Evolutionary conservation across 108 stramenopile genomes (phyloP).

Genomic region (Discostella pseudostelligera): DNA sequence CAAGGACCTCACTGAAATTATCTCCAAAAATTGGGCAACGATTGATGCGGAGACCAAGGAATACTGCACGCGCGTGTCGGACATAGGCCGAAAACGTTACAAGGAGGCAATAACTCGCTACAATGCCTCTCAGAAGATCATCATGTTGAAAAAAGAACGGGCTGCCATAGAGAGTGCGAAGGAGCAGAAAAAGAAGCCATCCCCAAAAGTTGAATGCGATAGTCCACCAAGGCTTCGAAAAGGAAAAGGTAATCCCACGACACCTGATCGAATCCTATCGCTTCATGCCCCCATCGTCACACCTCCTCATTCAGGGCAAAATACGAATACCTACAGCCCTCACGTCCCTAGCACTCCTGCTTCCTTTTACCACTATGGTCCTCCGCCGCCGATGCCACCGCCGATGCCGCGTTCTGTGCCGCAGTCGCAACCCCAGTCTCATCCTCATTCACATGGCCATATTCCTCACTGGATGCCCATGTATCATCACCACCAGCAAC

Average conservation of each 20-base stretch:
- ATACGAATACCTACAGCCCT: neutral
- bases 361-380: constrained; percentile 7
- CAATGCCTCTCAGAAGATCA: constrained; percentile 36
- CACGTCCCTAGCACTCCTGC: constrained; percentile 10
- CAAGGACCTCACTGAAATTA: constrained; percentile 39
- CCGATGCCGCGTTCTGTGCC: constrained; percentile 11
- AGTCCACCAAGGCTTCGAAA: neutral
- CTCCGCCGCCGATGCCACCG: constrained; percentile 18
- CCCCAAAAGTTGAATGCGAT: too few species aligned
- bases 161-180: constrained; percentile 9
- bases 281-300: constrained; percentile 8
- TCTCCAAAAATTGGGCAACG: constrained; percentile 39
- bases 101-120: constrained; percentile 23
- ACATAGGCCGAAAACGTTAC: constrained; percentile 36
- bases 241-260: constrained; percentile 2
- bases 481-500: constrained; percentile 1
- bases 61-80: constrained; percentile 32
- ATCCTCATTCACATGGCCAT: constrained; percentile 4
- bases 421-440: neutral
- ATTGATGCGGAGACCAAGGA: constrained; percentile 38
- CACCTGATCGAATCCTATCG: constrained; percentile 23
- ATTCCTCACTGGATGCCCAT: constrained; percentile 4
- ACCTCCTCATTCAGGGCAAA: constrained; percentile 11
- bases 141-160: constrained; percentile 22
- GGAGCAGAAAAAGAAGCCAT: constrained; percentile 1